phyloP scores from a whole-genome alignment of 2,329 filamentous ascomycete species.

The Aspergillus thermomutatus region DNA sequence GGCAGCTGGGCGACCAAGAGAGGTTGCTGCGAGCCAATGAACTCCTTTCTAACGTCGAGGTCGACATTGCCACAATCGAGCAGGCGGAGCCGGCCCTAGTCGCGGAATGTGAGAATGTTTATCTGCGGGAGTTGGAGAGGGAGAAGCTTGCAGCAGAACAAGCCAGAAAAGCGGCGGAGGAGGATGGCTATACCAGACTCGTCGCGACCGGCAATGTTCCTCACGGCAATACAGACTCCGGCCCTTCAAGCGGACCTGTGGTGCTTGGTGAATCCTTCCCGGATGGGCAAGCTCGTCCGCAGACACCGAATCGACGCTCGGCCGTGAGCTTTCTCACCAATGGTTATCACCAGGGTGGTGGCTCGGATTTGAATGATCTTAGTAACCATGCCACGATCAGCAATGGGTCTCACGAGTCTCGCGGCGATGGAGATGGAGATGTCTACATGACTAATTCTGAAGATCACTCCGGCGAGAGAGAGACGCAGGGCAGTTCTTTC shows the following conservation, averaged over 20 bases:
- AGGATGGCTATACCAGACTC: slow-evolving; percentile 42
- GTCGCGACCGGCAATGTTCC: slow-evolving; percentile 50
- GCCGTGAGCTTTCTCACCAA: slow-evolving; percentile 51
- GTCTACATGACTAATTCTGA: slow-evolving; percentile 59
- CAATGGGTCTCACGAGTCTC: slow-evolving; percentile 49
- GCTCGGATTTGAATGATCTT: slow-evolving; percentile 37
- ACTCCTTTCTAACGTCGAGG: slow-evolving; percentile 86
- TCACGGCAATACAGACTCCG: slow-evolving; percentile 52
- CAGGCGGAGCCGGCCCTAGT: slow-evolving; percentile 60
- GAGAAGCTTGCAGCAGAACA: slow-evolving; percentile 63
- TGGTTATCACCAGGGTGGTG: slow-evolving; percentile 48
- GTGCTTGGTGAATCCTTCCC: slow-evolving; percentile 64
- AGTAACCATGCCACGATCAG: slow-evolving; percentile 48
- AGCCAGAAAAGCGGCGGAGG: slow-evolving; percentile 38
- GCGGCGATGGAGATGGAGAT: slow-evolving; percentile 52
- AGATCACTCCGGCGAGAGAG: slow-evolving; percentile 36
- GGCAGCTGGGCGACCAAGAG: slow-evolving; percentile 76
- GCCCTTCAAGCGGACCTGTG: slow-evolving; percentile 49
- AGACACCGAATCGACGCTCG: slow-evolving; percentile 56
- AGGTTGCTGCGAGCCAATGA: slow-evolving; percentile 85
- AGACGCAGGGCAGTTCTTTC: slow-evolving; percentile 48
- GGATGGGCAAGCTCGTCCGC: slow-evolving; percentile 49
- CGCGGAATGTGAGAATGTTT: slow-evolving; percentile 76
- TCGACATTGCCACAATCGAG: slow-evolving; percentile 79
- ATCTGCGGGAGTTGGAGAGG: slow-evolving; percentile 67